phyloP scores from a whole-genome alignment of 768 basidiomycete species.

The Leccinum fibrillosum region DNA sequence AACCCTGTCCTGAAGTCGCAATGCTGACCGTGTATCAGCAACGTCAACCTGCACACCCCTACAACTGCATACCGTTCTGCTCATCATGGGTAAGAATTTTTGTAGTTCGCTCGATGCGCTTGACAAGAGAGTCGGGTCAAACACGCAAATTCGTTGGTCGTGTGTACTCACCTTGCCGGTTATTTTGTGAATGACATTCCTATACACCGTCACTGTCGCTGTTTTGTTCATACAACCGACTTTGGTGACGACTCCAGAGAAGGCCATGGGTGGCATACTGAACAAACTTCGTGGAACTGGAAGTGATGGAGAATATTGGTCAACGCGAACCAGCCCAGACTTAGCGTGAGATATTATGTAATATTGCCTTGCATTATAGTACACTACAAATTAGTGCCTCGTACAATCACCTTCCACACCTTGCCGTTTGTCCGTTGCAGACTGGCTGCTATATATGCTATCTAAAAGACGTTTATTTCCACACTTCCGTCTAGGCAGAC shows the following conservation, averaged over 20 bases:
- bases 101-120: constrained; percentile 74
- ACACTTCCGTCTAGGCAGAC: constrained; percentile 5
- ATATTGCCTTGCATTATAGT: neutral
- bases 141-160: neutral
- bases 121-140: constrained; percentile 4
- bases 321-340: no score
- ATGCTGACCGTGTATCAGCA: constrained; percentile 37
- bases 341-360: neutral
- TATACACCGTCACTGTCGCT: constrained; percentile 76
- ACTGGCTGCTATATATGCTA: neutral
- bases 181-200: constrained; percentile 65
- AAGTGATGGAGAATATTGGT: no score
- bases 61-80: constrained; percentile 51
- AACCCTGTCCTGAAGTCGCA: constrained; percentile 68
- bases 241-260: constrained; percentile 75
- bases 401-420: no score
- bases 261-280: constrained; percentile 74
- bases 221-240: constrained; percentile 83
- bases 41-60: neutral
- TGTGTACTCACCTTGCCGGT: constrained; percentile 68
- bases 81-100: constrained; percentile 80
- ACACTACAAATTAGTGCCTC: no score
- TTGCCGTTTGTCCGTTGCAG: neutral
- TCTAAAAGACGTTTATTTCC: neutral
- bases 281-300: neutral